Conservation (phyloP, 2,329 filamentous ascomycete genomes). For the Diaporthe sp. region DNA sequence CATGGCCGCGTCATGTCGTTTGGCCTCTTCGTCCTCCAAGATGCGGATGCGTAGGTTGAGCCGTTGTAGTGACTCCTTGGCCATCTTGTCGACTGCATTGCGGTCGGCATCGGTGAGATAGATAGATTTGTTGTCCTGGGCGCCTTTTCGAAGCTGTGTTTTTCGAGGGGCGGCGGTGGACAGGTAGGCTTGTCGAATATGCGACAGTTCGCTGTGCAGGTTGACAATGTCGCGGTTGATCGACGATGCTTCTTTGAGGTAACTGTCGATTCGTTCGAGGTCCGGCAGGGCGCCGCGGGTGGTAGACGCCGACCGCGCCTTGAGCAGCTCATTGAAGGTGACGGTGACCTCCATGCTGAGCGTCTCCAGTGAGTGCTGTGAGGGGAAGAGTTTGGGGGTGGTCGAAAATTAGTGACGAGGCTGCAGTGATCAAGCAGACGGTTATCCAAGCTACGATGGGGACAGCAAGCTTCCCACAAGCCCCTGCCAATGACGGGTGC, state of each 20-base stretch:
- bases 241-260: constrained; percentile 92
- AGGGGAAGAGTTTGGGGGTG: not conserved
- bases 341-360: constrained; percentile 73
- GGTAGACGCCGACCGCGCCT: constrained; percentile 67
- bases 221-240: constrained; percentile 90
- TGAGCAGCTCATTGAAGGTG: constrained; percentile 77
- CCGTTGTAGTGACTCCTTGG: constrained; percentile 87
- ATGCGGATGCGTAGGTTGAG: constrained; percentile 85
- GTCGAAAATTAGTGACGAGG: not conserved
- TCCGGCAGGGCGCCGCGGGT: constrained; percentile 58
- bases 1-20: constrained; percentile 82
- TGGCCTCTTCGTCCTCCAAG: constrained; percentile 84
- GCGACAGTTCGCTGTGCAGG: constrained; percentile 83
- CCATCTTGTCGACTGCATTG: constrained; percentile 88
- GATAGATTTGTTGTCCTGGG: constrained; percentile 58
- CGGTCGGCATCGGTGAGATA: constrained; percentile 85
- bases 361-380: not conserved
- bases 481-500: constrained; percentile 16
- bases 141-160: constrained; percentile 61
- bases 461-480: constrained; percentile 13
- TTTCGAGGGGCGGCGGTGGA: constrained; percentile 79
- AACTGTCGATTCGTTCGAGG: constrained; percentile 79
- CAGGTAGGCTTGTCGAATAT: constrained; percentile 91
- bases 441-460: not conserved
- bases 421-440: not conserved